Conservation (phyloP, 192 early-diverging fungal species). For the Coemansia sp. region DNA sequence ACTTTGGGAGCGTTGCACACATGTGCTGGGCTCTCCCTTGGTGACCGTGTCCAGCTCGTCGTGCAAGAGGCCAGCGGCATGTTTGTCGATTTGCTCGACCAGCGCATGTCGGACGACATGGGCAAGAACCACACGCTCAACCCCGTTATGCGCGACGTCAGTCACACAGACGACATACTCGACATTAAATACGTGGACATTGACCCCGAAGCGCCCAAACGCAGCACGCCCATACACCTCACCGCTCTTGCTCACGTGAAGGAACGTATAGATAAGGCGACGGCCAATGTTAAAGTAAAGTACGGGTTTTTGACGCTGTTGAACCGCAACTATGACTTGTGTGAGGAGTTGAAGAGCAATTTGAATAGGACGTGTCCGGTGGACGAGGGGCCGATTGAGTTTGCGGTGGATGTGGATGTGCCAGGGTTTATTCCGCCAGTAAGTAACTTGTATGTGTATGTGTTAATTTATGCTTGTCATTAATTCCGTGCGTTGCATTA, state of each 20-base stretch:
- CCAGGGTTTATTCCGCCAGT: constrained; percentile 49
- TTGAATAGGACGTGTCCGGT: constrained; percentile 55
- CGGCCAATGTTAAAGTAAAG: constrained; percentile 47
- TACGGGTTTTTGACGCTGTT: constrained; percentile 48
- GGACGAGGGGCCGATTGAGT: constrained; percentile 44
- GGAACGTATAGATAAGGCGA: constrained; percentile 44
- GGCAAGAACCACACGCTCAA: constrained; percentile 54
- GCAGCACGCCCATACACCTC: constrained; percentile 43
- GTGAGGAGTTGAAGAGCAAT: constrained; percentile 45
- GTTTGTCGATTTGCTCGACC: constrained; percentile 16
- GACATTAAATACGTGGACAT: constrained; percentile 47
- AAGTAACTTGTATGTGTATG: constrained; percentile 9
- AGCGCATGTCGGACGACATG: constrained; percentile 6
- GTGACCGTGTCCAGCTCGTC: constrained; percentile 25
- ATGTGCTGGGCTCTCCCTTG: constrained; percentile 15
- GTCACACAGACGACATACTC: constrained; percentile 43
- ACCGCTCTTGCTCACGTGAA: constrained; percentile 49
- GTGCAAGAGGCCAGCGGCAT: constrained; percentile 48
- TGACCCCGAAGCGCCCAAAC: constrained; percentile 49
- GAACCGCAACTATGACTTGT: constrained; percentile 50
- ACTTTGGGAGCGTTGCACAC: constrained; percentile 17
- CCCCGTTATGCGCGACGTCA: constrained; percentile 50
- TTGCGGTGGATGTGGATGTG: constrained; percentile 46
- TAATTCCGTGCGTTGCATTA: not conserved
- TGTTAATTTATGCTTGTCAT: not conserved